These are phyloP conservation scores for Halocafeteria seosinensis DNA, from an alignment of 108 stramenopile species.

Conservation along the genomic window DNA sequence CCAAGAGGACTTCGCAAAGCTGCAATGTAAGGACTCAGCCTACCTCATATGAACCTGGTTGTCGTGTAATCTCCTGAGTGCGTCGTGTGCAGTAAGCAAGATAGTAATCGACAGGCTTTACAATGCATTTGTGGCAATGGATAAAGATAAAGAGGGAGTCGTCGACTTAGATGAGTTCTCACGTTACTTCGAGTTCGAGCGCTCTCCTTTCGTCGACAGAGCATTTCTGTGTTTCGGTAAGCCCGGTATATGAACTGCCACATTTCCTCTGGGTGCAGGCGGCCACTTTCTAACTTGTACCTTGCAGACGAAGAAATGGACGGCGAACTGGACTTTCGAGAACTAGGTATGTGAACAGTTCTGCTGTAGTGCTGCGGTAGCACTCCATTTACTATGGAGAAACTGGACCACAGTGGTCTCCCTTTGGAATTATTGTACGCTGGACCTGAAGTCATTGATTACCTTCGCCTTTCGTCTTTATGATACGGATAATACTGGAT, in stretches of 20 bases:
- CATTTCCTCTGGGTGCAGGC: background rate
- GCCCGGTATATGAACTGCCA: background rate
- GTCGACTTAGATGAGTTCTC: background rate
- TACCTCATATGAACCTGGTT: background rate
- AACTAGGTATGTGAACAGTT: too few relatives aligned
- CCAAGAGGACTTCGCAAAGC: background rate
- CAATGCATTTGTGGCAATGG: background rate
- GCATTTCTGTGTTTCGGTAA: background rate
- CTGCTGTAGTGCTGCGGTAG: too few relatives aligned
- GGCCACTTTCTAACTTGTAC: background rate
- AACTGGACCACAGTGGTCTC: slow-evolving; percentile 10
- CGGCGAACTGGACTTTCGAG: slow-evolving; percentile 33
- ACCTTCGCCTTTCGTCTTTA: slow-evolving; percentile 38
- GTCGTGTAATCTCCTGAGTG: background rate
- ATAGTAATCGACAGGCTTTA: background rate
- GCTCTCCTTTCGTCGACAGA: background rate
- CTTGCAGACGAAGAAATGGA: slow-evolving; percentile 19
- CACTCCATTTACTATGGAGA: background rate
- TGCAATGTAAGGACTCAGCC: background rate
- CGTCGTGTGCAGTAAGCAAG: background rate
- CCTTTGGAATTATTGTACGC: slow-evolving; percentile 39
- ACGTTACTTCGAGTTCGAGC: background rate
- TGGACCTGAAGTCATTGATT: slow-evolving; percentile 25
- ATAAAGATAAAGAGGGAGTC: background rate
- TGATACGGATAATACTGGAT: background rate